A percentile compares a stretch with the other conserved stretches of the same genome.
These are phyloP conservation scores for Ogataea sp. DNA, from an alignment of 805 yeast species.

Conservation along the genomic window DNA sequence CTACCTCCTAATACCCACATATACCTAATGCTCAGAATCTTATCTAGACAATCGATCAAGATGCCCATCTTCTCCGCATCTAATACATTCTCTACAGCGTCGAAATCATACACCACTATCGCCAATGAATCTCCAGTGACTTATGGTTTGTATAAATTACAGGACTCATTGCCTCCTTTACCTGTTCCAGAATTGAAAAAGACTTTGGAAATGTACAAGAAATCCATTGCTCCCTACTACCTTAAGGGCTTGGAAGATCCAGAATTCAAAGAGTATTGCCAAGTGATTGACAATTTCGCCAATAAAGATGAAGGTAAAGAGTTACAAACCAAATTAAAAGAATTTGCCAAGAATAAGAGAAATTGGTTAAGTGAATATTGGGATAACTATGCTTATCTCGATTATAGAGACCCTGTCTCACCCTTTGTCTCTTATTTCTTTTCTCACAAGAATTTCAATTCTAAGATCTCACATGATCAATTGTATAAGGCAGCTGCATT, in stretches of 20 bases:
- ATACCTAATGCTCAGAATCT: too few relatives aligned
- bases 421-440: slow-evolving; percentile 91
- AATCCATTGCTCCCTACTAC: slow-evolving; percentile 63
- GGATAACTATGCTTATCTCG: slow-evolving; percentile 90
- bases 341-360: slow-evolving; percentile 48
- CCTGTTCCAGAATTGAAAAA: slow-evolving; percentile 80
- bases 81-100: too few relatives aligned
- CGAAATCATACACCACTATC: neutral
- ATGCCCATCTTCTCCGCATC: too few relatives aligned
- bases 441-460: slow-evolving; percentile 66
- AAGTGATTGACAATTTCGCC: slow-evolving; percentile 58
- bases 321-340: slow-evolving; percentile 58
- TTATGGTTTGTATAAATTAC: slow-evolving; percentile 69
- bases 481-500: slow-evolving; percentile 70
- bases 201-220: slow-evolving; percentile 62
- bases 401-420: slow-evolving; percentile 88
- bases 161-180: slow-evolving; percentile 65
- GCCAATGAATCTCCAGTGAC: slow-evolving; percentile 17
- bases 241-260: slow-evolving; percentile 39
- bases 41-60: too few relatives aligned
- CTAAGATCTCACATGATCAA: slow-evolving; percentile 51
- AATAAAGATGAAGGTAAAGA: slow-evolving; percentile 51
- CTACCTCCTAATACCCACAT: too few relatives aligned
- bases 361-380: slow-evolving; percentile 92
- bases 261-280: slow-evolving; percentile 32